A percentile compares a stretch with the other conserved stretches of the same genome.
These are phyloP conservation scores for Petasospora rhodanensis DNA, from an alignment of 1,139 yeast genomes.

Conservation along the genomic window DNA sequence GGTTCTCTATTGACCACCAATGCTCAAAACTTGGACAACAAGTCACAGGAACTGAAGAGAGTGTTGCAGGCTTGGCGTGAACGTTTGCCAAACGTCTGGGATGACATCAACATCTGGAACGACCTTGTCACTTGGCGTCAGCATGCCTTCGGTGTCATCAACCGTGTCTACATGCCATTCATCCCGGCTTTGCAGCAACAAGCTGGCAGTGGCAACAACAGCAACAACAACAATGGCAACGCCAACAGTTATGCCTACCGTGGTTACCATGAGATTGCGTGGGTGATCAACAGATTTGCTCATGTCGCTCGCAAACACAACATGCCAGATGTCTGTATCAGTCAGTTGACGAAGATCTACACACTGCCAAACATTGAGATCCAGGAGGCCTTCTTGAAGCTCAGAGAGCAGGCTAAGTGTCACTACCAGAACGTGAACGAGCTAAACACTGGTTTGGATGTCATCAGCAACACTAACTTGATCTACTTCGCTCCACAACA, in stretches of 20 bases:
- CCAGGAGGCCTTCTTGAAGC: slow-evolving; percentile 93
- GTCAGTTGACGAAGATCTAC: slow-evolving; percentile 88
- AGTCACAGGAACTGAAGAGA: slow-evolving; percentile 89
- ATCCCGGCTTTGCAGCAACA: slow-evolving; percentile 82
- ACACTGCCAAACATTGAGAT: slow-evolving; percentile 96
- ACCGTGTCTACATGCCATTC: slow-evolving; percentile 89
- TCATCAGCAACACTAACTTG: slow-evolving; percentile 90
- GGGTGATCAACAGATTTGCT: slow-evolving; percentile 98
- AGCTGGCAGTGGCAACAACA: slow-evolving; percentile 65
- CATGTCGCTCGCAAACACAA: slow-evolving; percentile 97
- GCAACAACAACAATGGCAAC: slow-evolving; percentile 61
- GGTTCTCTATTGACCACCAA: slow-evolving; percentile 85
- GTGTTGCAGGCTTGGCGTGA: slow-evolving; percentile 98
- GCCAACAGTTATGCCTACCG: slow-evolving; percentile 92
- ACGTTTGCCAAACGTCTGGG: slow-evolving; percentile 94
- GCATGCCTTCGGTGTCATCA: slow-evolving; percentile 96
- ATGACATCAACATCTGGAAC: slow-evolving; percentile 96
- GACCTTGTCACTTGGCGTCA: slow-evolving; percentile 98
- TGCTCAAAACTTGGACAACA: slow-evolving; percentile 85
- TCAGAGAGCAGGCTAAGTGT: slow-evolving; percentile 96
- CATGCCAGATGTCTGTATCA: slow-evolving; percentile 95
- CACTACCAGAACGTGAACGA: slow-evolving; percentile 88
- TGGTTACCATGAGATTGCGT: slow-evolving; percentile 98
- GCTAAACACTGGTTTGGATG: slow-evolving; percentile 90
- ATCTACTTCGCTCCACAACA: slow-evolving; percentile 96